These are phyloP conservation scores for Asterophora lycoperdoides DNA, from an alignment of 768 basidiomycete species.

Conservation along the genomic window DNA sequence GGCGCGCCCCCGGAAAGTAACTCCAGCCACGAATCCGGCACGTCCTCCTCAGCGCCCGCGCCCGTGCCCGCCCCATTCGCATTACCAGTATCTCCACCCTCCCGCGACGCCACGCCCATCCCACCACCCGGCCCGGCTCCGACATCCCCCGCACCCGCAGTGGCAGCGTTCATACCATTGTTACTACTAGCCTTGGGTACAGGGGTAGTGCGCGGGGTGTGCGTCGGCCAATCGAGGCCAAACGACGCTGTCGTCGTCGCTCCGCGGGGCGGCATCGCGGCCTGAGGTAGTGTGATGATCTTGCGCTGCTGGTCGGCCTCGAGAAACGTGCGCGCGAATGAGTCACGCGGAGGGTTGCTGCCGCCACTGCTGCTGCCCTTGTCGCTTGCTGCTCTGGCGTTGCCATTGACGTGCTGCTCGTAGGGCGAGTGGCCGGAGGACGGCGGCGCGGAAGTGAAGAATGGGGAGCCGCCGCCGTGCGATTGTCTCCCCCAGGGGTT, in stretches of 20 bases:
- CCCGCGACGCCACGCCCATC: no score
- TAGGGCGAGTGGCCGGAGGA: conserved; percentile 3
- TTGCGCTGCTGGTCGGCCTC: conserved; percentile 24
- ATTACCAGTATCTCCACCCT: background rate
- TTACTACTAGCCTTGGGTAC: background rate
- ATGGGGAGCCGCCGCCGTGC: background rate
- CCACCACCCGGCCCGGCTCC: background rate
- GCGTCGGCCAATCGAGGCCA: conserved; percentile 15
- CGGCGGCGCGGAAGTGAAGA: conserved; percentile 1
- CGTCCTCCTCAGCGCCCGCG: background rate
- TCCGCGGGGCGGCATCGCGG: conserved; percentile 1
- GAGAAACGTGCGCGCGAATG: conserved; percentile 24
- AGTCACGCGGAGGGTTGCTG: conserved; percentile 8
- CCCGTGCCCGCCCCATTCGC: background rate
- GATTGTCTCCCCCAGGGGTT: no score
- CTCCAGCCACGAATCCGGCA: background rate
- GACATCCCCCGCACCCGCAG: background rate
- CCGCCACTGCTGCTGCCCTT: background rate
- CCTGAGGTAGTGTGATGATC: background rate
- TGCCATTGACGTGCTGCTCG: background rate
- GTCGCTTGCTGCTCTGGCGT: no score
- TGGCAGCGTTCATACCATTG: background rate
- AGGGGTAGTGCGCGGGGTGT: conserved; percentile 3
- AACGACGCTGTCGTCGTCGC: conserved; percentile 13
- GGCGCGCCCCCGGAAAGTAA: no score